Evolutionary conservation across 495 filamentous ascomycete genomes (phyloP).

Genomic region (Penicillium parvum): DNA sequence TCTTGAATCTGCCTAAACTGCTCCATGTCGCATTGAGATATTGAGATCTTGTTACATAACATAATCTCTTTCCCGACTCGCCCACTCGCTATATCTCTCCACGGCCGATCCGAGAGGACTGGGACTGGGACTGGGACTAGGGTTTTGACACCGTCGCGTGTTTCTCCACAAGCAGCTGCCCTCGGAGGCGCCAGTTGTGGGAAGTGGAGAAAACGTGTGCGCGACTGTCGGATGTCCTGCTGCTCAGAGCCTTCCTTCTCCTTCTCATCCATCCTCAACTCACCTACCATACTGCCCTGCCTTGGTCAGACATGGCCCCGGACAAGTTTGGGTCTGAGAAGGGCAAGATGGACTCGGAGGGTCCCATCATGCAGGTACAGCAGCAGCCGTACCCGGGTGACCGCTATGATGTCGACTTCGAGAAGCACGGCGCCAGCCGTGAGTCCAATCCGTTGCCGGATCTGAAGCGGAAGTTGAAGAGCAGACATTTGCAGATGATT

Average conservation of each 20-base stretch:
- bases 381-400: slow-evolving; percentile 1
- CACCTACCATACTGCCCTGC: neutral
- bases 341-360: slow-evolving; percentile 29
- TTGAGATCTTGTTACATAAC: slow-evolving; percentile 27
- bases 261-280: slow-evolving; percentile 5
- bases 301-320: slow-evolving; percentile 24
- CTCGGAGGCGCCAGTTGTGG: slow-evolving; percentile 12
- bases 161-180: slow-evolving; percentile 20
- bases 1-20: too few species aligned
- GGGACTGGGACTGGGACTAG: too few species aligned
- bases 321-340: slow-evolving; percentile 24
- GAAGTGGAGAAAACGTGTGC: slow-evolving; percentile 7
- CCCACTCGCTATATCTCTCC: too few species aligned
- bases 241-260: slow-evolving; percentile 8
- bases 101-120: slow-evolving; percentile 8
- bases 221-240: slow-evolving; percentile 8
- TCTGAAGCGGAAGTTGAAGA: slow-evolving; percentile 61
- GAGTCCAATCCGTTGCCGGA: slow-evolving; percentile 40
- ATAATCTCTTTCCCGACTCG: too few species aligned
- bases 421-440: slow-evolving; percentile 39
- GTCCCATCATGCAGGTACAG: slow-evolving; percentile 26
- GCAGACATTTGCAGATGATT: slow-evolving; percentile 70
- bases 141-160: slow-evolving; percentile 17
- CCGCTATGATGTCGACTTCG: slow-evolving; percentile 34
- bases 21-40: too few species aligned